Evolutionary conservation across 2,329 filamentous ascomycete species (phyloP).

Genomic region (Xylariomycetidae sp.): DNA sequence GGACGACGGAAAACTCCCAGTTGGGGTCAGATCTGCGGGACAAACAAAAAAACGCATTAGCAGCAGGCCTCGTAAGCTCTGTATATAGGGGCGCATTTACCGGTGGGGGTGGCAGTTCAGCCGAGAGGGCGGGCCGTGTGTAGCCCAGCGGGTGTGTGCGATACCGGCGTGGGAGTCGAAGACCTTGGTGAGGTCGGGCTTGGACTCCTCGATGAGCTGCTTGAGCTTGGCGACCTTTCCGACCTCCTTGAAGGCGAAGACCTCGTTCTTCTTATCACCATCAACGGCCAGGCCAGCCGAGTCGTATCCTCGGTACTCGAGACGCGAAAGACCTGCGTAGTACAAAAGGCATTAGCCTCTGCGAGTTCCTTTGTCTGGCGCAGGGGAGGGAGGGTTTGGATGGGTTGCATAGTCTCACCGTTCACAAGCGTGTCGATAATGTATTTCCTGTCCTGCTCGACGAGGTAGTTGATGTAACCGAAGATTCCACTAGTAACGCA

Average conservation of each 20-base stretch:
- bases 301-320: constrained; percentile 98
- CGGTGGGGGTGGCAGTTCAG: constrained; percentile 97
- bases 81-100: constrained; percentile 44
- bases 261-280: constrained; percentile 98
- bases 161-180: constrained; percentile 99
- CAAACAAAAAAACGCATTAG: constrained; percentile 14
- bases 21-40: constrained; percentile 74
- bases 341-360: constrained; percentile 22
- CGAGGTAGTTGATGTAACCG: constrained; percentile 98
- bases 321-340: constrained; percentile 72
- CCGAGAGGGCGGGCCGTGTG: constrained; percentile 89
- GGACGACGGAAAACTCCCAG: constrained; percentile 96
- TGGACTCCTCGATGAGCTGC: constrained; percentile 78
- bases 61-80: constrained; percentile 18
- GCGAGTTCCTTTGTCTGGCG: too few species aligned
- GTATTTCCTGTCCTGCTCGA: constrained; percentile 96
- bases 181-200: constrained; percentile 81
- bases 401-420: constrained; percentile 53
- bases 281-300: constrained; percentile 94
- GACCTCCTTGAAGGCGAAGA: constrained; percentile 96
- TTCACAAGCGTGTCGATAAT: constrained; percentile 96
- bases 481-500: constrained; percentile 70
- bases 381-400: not conserved
- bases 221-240: constrained; percentile 98
- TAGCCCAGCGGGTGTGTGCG: constrained; percentile 98